Evolutionary conservation across 371 early-diverging fungal species (phyloP).

Genomic region (Capillidium heterosporum): DNA sequence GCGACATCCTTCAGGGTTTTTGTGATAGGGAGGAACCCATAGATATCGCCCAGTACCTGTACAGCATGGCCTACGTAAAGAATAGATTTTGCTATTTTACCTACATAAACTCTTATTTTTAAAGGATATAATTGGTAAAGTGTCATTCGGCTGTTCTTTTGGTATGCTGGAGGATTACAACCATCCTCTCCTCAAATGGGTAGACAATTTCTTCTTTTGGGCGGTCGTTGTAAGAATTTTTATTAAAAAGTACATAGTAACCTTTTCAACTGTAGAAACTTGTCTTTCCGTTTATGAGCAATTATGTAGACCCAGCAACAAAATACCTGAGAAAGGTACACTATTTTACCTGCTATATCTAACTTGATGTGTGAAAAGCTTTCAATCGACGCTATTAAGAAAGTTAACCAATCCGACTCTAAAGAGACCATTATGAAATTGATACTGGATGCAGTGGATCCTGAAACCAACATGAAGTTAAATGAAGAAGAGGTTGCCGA

Average conservation of each 20-base stretch:
- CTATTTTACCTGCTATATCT: not conserved
- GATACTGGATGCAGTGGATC: not conserved
- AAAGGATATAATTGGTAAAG: constrained; percentile 1
- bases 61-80: too few relatives aligned
- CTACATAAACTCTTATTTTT: not conserved
- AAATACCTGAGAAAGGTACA: not conserved
- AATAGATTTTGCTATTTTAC: too few relatives aligned
- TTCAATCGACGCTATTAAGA: not conserved
- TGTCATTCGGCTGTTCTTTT: not conserved
- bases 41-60: too few relatives aligned
- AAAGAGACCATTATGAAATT: not conserved
- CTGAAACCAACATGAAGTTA: not conserved
- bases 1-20: too few relatives aligned
- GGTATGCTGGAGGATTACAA: not conserved
- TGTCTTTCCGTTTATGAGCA: not conserved
- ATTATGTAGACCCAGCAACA: not conserved
- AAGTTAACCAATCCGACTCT: not conserved
- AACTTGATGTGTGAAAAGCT: not conserved
- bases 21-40: too few relatives aligned
- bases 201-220: not conserved
- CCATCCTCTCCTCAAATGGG: not conserved
- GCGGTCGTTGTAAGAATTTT: not conserved
- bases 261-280: not conserved
- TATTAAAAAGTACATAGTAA: not conserved
- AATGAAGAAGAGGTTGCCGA: not conserved